Base-by-base conservation (phyloP, 768 basidiomycete species). In the Thelephora ganbajun region DNA sequence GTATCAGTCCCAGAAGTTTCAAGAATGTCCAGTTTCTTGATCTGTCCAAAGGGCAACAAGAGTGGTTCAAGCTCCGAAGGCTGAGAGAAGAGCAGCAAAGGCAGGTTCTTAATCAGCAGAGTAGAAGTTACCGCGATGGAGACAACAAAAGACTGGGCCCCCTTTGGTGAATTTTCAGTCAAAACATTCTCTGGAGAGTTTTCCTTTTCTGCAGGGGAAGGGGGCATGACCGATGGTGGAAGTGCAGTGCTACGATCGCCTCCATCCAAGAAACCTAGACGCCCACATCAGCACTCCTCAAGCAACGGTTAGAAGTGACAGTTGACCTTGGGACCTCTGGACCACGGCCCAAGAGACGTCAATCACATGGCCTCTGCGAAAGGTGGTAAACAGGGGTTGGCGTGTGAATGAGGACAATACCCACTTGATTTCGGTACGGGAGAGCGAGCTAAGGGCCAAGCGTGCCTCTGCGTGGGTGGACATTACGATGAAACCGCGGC, bases 301-400 rank as follows among this genome's bases (percentile, higher is more conserved):
- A 30, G 9, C 26, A 30, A 9, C 26, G 9, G 26, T 4, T 9
- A 30, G 26, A 30, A 30, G 14, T 44, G 46, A 42, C 2, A 43
- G 9, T 35, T 34, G 33, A 83, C 84, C 85, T 71, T 82, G 79
- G 52, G 85, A 89, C 41, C 85, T 83, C 54, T 89, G 85, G 34
- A 89, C 85, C 19, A 89, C 85, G 14, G 85, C 86, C 85, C 85
- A 89, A 5, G 85, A 87, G 45, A 89, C 74, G 58, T 89, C 85
- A 42, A 89, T 74, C 16, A 72, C 69, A 56, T 87, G 80, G 6
- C 84, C 83, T 57, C 82, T 87, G 44, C 26, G 5, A 49, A 14
- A 11, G 33, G 35, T 36, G 16, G 34, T 35, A 22, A 35, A 26
- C 44, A 43, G 33, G 41, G 42, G 12, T 3, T 12, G n/a, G 36